Evolutionary conservation across 2,329 filamentous ascomycete genomes (phyloP), one percentile per base, ranked within the genome.

Genomic region (Whalleya microplaca): DNA sequence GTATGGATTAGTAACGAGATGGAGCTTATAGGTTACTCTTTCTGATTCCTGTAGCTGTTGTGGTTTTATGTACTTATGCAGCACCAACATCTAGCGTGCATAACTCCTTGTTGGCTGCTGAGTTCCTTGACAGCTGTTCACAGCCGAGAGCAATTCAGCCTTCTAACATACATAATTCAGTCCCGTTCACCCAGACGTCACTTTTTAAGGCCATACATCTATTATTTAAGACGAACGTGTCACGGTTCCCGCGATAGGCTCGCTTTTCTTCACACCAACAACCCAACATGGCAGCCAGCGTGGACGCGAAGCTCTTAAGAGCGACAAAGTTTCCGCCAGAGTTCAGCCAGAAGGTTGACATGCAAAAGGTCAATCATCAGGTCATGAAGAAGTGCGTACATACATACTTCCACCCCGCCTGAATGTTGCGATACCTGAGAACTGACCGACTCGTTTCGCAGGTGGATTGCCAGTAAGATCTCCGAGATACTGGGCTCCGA

Each of bases 281-380:
- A 29, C 18, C 20, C 45, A 48, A 44, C 14, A 95, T 95, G 91
- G 89, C 91, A 66, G 88, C 89, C 52, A 90, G 86, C 64, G 91
- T 95, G 60, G 94, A 97, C 75, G 88, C 90, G 64, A 96, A 96
- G 80, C 84, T 96, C 68, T 79, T 97, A 54, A 91, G 89, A 81
- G 88, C 88, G 74, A 98, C 93, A 53, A 97, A 96, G 71, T 98
- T 97, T 63, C 95, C 95, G 45, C 83, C 88, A 7, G 92, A 97
- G 71, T 99, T 98, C 78, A 94, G 85, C 71, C 87, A 91, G 72
- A 97, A 97, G 79, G 95, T 99, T 63, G 93, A 99, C 79, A 96
- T 96, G 85, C 86, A 88, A 66, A 98, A 98, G 79, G 92, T 99
- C 75, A 97, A 99, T 72, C 81, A 96, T 48, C 92, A 96, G 74